Base-by-base conservation (phyloP, 1,284 basidiomycete genomes). In the Ganoderma resinaceum region DNA sequence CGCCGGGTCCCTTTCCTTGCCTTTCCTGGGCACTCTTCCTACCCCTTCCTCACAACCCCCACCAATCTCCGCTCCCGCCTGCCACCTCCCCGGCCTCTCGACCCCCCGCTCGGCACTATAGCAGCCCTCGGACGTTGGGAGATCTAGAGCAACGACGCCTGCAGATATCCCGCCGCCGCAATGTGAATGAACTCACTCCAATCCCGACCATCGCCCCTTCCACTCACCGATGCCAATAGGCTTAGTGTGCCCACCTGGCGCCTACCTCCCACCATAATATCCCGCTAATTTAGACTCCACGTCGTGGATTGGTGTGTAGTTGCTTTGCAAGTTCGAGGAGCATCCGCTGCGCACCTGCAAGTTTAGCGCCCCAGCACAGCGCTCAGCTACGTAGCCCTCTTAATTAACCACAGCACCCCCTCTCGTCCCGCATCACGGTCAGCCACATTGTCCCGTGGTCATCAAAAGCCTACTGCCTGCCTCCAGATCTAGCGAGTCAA, bases 1-100 rank as follows among this genome's bases (percentile, higher is more conserved):
- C 52, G 49, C 23, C 65, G 60, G 52, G 40, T 40, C 37, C 35
- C 33, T 53, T 31, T 43, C 35, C 33, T 53, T 31, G 57, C 40
- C 64, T 62, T 66, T 59, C 26, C 46, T 49, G 23, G 52, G n/a
- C 60, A 66, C 60, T 57, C 42, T 58, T 35, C 55, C 58, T 38
- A 5, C 29, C 52, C 52, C 14, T 49, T 26, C 46, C 46, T 49
- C 46, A 23, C 46, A 7, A 49, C 23, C n/a, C 58, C 11, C 23
- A 6, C 58, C n/a, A 37, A 16, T 5, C 37, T 60, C 33, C 37
- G 58, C 38, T 38, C 55, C 20, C 55, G 37, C 33, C 20, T 58
- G 20, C 20, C 33, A 23, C 20, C 20, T 31, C 8, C 9, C 33
- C 20, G 33, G 33, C 6, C 52, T 55, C 14, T 29, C 16, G 29